These are phyloP conservation scores for Penicillium vulpinum DNA, from an alignment of 2,329 filamentous ascomycete species.

Conservation along the genomic window DNA sequence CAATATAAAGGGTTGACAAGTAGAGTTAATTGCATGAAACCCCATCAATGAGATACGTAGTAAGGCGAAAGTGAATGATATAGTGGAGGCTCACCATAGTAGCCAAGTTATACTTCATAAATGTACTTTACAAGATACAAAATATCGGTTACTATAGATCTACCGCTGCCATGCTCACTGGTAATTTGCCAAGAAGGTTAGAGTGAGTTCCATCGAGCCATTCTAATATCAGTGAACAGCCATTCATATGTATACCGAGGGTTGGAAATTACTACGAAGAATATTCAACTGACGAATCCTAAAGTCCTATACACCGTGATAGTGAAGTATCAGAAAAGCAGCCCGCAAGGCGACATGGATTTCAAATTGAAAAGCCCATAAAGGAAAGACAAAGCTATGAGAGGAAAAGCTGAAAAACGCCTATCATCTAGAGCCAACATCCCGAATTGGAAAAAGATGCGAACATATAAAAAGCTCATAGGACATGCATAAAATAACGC, in stretches of 20 bases:
- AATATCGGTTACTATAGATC: no score
- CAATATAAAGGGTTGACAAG: not conserved
- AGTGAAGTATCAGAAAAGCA: not conserved
- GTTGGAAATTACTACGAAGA: no score
- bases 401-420: not conserved
- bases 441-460: not conserved
- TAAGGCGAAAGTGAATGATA: not conserved
- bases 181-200: not conserved
- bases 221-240: not conserved
- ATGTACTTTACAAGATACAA: no score
- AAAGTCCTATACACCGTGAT: no score
- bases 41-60: not conserved
- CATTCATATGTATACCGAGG: not conserved
- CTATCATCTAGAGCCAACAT: not conserved
- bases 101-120: not conserved
- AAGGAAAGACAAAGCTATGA: not conserved
- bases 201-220: not conserved
- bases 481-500: not conserved
- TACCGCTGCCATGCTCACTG: not conserved
- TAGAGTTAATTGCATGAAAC: no score
- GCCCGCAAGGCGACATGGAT: not conserved
- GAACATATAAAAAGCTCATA: not conserved
- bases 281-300: no score
- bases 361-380: not conserved
- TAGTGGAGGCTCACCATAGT: no score